Evolutionary conservation across 345 rosid species (phyloP), one percentile per base, ranked within the genome.

Genomic region (Bruguiera sexangula): DNA sequence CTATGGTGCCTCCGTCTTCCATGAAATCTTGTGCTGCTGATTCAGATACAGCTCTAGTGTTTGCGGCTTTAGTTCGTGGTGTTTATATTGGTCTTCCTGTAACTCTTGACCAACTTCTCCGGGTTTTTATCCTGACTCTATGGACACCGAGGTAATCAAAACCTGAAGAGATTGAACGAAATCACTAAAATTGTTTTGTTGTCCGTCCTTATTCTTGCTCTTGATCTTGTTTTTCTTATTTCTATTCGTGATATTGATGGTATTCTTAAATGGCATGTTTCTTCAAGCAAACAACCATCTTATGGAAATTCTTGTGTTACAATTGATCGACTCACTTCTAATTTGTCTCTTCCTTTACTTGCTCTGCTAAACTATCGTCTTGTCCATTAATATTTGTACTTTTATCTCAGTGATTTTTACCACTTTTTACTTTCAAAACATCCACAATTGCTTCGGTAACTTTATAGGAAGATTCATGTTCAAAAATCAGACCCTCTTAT

Each of bases 381-480:
- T 63, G 68, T 32, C 29, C 46, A 3, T 60, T 85, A 5, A 29
- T 36, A 55, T 11, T 30, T 8, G 63, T 78, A 3, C 20, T 72
- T 34, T 10, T 57, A 34, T 53, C 65, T 29, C 36, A 8, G 16
- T 63, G 32, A 11, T 63, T 80, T 53, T 73, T 77, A 50, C 53
- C 75, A 60, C 29, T 62, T 64, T 80, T 83, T 6, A 68, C 65
- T 37, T 75, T 87, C 36, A 66, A 30, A 22, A 5, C 1, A 37
- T 1, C 54, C 34, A 67, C 50, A 53, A 66, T 71, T 11, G 26
- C 72, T 39, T 64, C 67, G 37, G 39, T 48, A 7, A 74, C 61
- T 58, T 78, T 80, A 34, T 67, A 75, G 50, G 82, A 69, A 56
- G 65, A 69, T 76, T 51, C 76, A 66, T 75, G 82, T 67, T 78